Evolutionary conservation across 176 grass and related monocot species (phyloP).

Genomic region (Oryza brachyantha): DNA sequence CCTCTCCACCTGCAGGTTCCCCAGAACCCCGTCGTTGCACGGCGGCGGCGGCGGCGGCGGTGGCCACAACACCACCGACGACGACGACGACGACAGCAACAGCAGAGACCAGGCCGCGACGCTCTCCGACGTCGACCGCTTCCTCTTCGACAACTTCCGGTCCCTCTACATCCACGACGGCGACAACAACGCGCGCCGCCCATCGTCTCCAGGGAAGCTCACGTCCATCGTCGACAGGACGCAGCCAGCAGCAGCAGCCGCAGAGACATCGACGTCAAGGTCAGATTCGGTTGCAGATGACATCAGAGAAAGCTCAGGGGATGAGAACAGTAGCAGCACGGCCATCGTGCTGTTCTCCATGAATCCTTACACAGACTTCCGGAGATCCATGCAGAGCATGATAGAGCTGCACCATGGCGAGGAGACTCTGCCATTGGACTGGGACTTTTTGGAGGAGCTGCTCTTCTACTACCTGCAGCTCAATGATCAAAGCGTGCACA

Average conservation of each 20-base stretch:
- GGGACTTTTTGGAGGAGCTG: slow-evolving; percentile 85
- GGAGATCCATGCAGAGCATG: slow-evolving; percentile 63
- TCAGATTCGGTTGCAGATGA: background rate
- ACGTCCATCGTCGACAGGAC: background rate
- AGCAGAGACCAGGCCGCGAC: slow-evolving; percentile 44
- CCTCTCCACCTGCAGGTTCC: slow-evolving; percentile 67
- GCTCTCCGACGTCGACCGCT: slow-evolving; percentile 80
- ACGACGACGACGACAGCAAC: background rate
- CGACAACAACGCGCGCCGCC: background rate
- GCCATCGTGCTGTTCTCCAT: slow-evolving; percentile 57
- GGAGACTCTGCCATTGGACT: slow-evolving; percentile 48
- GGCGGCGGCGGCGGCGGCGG: slow-evolving; percentile 20
- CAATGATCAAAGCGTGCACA: slow-evolving; percentile 72
- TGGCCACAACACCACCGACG: background rate
- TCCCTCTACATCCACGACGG: slow-evolving; percentile 60
- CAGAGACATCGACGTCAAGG: background rate
- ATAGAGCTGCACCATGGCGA: slow-evolving; percentile 44
- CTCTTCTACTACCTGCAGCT: slow-evolving; percentile 78
- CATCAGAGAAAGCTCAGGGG: background rate
- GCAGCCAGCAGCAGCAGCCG: background rate
- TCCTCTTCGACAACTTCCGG: slow-evolving; percentile 72
- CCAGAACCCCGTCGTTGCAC: slow-evolving; percentile 50
- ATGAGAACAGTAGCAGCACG: background rate
- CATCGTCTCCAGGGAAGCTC: slow-evolving; percentile 7
- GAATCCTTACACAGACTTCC: slow-evolving; percentile 68